Base-by-base conservation (phyloP, 495 filamentous ascomycete genomes). In the Peziza echinospora region DNA sequence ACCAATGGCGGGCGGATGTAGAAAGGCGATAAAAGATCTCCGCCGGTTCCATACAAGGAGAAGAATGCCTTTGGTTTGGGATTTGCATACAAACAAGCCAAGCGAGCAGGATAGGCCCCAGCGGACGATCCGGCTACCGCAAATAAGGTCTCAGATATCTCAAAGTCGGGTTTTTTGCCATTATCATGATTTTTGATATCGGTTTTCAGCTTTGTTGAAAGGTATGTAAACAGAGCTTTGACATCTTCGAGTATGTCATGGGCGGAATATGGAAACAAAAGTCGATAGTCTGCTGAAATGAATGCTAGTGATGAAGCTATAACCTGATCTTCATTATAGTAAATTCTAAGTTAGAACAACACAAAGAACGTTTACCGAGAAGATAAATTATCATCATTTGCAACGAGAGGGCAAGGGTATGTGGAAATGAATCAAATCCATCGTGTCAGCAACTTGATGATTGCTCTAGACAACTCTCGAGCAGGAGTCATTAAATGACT, bases 41-140 rank as follows among this genome's bases (percentile, higher is more conserved):
- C 62, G 4, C 58, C 58, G 13, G 53, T 53, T 9, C 59, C 62
- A 37, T 57, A 64, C 16, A 58, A 54, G 0, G 58, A 55, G 6
- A 64, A 47, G 1, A 64, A 41, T 0, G 53, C 62, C 5, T 56
- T 55, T 0, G 63, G 63, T 17, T 52, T 61, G 13, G 63, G 63
- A 0, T 37, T n/a, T 3, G 62, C 63, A 23, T 63, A 62, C 0
- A 64, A 43, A 41, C 58, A 60, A 24, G 63, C 63, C n/a, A 62
- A 60, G 10, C 57, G 59, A 21, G 63, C 60, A 8, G 58, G 56
- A 44, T 60, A 64, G 2, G 54, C 63, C 16, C 63, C 63, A 1
- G 62, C 63, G 0, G 62, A 63, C 39, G 60, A 61, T n/a, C 63
- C 63, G 2, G 60, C 53, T 0, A 65, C 60, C 11, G 62, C 62